These are phyloP conservation scores for Thelonectria blattea DNA, from an alignment of 2,329 filamentous ascomycete species.

Conservation along the genomic window DNA sequence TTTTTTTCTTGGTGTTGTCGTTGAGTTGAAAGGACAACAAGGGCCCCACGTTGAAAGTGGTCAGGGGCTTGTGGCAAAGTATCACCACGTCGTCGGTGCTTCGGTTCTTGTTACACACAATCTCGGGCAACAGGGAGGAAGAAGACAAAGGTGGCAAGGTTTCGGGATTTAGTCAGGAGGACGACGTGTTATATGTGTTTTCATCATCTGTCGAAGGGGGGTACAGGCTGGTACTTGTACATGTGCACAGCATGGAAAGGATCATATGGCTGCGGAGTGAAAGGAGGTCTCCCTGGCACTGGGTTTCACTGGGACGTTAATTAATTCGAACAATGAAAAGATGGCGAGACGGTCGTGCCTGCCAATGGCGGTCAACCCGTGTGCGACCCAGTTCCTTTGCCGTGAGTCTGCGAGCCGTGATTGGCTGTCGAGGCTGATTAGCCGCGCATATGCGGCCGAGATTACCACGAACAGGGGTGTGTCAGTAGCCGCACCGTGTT, in stretches of 20 bases:
- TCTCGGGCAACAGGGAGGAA: background rate
- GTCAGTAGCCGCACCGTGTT: slow-evolving; percentile 29
- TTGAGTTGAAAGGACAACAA: background rate
- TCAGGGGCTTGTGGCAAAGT: background rate
- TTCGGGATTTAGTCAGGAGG: background rate
- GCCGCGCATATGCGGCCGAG: slow-evolving; percentile 39
- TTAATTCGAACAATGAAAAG: background rate
- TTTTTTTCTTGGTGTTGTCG: background rate
- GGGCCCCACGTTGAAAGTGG: background rate
- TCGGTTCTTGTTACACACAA: slow-evolving; percentile 1
- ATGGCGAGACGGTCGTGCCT: background rate
- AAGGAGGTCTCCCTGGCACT: background rate
- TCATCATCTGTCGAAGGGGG: background rate
- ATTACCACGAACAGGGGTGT: slow-evolving; percentile 34
- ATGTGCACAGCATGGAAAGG: background rate
- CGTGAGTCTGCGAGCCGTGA: slow-evolving; percentile 21
- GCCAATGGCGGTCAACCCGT: background rate
- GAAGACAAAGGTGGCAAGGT: background rate
- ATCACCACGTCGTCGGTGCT: background rate
- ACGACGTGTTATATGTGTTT: too few relatives aligned
- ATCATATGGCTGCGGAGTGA: background rate
- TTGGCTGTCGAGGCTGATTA: slow-evolving; percentile 33
- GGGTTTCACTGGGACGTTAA: background rate
- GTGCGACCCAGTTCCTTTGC: background rate
- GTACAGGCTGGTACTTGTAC: too few relatives aligned